Conservation (phyloP, 768 basidiomycete species). For the Panellus pusillus region DNA sequence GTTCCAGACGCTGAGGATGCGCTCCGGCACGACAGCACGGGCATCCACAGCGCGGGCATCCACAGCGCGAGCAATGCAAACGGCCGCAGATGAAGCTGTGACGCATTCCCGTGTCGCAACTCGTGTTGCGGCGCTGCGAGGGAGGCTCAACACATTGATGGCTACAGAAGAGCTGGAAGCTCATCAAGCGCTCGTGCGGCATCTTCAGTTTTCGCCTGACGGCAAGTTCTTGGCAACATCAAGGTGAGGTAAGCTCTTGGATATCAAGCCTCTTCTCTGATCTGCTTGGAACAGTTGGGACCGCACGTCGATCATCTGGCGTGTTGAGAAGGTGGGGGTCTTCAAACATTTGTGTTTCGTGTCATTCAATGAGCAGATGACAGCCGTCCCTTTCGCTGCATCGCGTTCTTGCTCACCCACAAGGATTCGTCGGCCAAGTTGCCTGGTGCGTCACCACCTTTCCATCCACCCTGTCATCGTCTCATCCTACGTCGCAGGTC, state of each 20-base stretch:
- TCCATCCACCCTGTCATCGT: not conserved
- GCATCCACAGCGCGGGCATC: too few species aligned
- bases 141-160: slow-evolving; percentile 53
- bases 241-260: slow-evolving; percentile 39
- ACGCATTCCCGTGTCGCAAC: slow-evolving; percentile 57
- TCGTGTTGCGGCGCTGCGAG: slow-evolving; percentile 34
- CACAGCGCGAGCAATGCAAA: slow-evolving; percentile 25
- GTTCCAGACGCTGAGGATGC: slow-evolving; percentile 43
- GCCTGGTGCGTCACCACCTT: slow-evolving; percentile 49
- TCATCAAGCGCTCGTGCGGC: slow-evolving; percentile 67
- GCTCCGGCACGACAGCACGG: slow-evolving; percentile 25
- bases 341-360: not conserved
- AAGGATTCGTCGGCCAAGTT: slow-evolving; percentile 76
- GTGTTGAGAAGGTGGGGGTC: slow-evolving; percentile 53
- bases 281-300: slow-evolving; percentile 57
- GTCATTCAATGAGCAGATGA: slow-evolving; percentile 5
- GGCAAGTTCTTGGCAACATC: slow-evolving; percentile 75
- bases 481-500: slow-evolving; percentile 43
- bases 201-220: slow-evolving; percentile 76
- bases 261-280: not conserved
- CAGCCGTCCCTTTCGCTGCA: slow-evolving; percentile 62
- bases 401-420: slow-evolving; percentile 63
- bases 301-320: slow-evolving; percentile 65
- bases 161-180: slow-evolving; percentile 61
- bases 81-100: slow-evolving; percentile 32